A percentile compares a stretch with the other conserved stretches of the same genome.
These are phyloP conservation scores for Begonia fuchsioides DNA, from an alignment of 306 rosid species.

Conservation along the genomic window DNA sequence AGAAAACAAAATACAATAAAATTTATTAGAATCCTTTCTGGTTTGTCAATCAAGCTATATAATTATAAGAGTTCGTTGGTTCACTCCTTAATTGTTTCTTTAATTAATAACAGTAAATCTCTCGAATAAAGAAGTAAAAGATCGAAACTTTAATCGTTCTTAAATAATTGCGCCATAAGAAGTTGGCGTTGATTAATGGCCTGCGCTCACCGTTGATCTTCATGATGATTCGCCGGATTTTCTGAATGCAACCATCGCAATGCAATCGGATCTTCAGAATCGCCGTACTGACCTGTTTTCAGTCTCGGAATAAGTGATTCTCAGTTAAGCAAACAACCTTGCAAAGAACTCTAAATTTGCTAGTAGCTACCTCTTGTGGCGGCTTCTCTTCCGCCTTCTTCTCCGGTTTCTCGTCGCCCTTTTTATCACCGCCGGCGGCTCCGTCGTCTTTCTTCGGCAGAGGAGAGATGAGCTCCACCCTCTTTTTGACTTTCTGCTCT, in stretches of 20 bases:
- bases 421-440: conserved; percentile 33
- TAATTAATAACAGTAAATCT: too few species aligned
- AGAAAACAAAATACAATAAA: too few species aligned
- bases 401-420: conserved; percentile 26
- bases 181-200: too few species aligned
- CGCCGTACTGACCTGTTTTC: conserved; percentile 41
- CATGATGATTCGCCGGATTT: conserved; percentile 36
- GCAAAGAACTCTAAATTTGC: background rate
- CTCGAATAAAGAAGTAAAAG: too few species aligned
- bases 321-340: background rate
- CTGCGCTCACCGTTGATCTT: conserved; percentile 44
- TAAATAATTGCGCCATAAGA: too few species aligned
- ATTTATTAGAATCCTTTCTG: too few species aligned
- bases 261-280: conserved; percentile 65
- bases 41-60: too few species aligned
- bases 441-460: conserved; percentile 49
- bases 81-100: too few species aligned
- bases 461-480: conserved; percentile 57
- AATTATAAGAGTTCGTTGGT: too few species aligned
- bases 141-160: too few species aligned
- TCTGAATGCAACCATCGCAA: conserved; percentile 74
- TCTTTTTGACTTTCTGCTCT: conserved; percentile 45
- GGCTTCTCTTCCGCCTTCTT: conserved; percentile 43
- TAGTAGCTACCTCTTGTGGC: conserved; percentile 28
- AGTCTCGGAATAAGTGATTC: conserved; percentile 9